Conservation (phyloP, 192 early-diverging fungal species). For the Thamnidium elegans region DNA sequence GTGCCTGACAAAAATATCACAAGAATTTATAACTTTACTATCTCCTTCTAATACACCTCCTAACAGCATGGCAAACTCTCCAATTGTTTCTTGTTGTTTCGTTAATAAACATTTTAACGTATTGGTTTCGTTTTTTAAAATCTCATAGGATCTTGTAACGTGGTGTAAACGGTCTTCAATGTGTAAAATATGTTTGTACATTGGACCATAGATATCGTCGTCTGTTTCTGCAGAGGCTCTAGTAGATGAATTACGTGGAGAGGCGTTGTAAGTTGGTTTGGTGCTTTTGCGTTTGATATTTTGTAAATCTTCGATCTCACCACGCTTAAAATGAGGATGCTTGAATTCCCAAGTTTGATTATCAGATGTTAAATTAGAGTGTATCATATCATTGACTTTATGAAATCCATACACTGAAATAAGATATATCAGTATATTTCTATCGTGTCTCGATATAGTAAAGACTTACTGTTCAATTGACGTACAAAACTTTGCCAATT, state of each 20-base stretch:
- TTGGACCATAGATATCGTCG: slow-evolving; percentile 2
- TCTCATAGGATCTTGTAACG: slow-evolving; percentile 3
- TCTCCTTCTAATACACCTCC: too few species aligned
- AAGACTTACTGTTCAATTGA: slow-evolving; percentile 22
- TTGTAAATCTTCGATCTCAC: slow-evolving; percentile 4
- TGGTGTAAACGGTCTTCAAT: slow-evolving; percentile 9
- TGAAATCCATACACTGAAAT: slow-evolving; percentile 26
- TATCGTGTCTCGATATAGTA: neutral
- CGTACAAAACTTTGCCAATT: slow-evolving; percentile 31
- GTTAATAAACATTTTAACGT: neutral
- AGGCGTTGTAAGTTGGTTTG: neutral
- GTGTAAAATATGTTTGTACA: slow-evolving; percentile 14
- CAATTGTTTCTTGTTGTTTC: slow-evolving; percentile 13
- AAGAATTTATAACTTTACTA: too few species aligned
- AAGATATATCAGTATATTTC: neutral
- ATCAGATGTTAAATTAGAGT: slow-evolving; percentile 8
- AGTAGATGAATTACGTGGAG: neutral
- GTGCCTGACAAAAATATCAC: too few species aligned
- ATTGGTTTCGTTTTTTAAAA: slow-evolving; percentile 8
- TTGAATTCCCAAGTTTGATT: slow-evolving; percentile 25
- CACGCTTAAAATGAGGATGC: slow-evolving; percentile 18
- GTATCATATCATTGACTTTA: slow-evolving; percentile 23
- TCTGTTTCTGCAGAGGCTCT: neutral
- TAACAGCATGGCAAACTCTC: too few species aligned
- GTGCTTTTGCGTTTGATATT: slow-evolving; percentile 17